Base-by-base conservation (phyloP, 108 stramenopile species). In the Cyclotella kingstonii region DNA sequence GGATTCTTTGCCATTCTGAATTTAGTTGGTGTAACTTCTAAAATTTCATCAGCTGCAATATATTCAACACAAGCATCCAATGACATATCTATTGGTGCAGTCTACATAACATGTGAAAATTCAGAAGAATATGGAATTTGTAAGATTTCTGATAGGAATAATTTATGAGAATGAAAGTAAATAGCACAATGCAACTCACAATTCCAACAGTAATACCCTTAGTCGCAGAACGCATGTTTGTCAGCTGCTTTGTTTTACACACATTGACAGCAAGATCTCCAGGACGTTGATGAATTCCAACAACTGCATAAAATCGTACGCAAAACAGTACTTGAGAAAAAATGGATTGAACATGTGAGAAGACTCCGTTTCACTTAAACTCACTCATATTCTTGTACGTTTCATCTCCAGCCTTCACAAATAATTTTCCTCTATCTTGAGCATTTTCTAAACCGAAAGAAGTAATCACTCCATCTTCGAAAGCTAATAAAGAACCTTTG, bases 31-130 rank as follows among this genome's bases (percentile, higher is more conserved):
- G 98, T 98, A 12, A 97, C 90, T 67, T 98, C 98, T 64, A 98
- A 61, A 73, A 97, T 86, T 72, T 98, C 98, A 62, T 98, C 98
- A 29, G 82, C 79, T 23, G 88, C 83, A 66, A 99, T 70, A 64
- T 98, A 98, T 54, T 97, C 97, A 45, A 99, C 95, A 27, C 95
- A 94, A n/a, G 90, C 68, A 81, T 99, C 98, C 21, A 99, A 79
- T 9, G 89, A 90, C 65, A 99, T 80, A 21, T 96, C 95, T 26
- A 98, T 54, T 0, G 98, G 91, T 3, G 96, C 83, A 46, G 81
- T 63, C 53, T 54, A 19, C n/a, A n/a, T n/a, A n/a, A n/a, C n/a
- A n/a, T n/a, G n/a, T n/a, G n/a, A n/a, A n/a, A n/a, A n/a, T n/a
- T n/a, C n/a, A n/a, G n/a, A n/a, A 40, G 39, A 4, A 2, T 15